Evolutionary conservation across 495 filamentous ascomycete species (phyloP), one percentile per base, ranked within the genome.

Genomic region (Gamarada debralockiae): DNA sequence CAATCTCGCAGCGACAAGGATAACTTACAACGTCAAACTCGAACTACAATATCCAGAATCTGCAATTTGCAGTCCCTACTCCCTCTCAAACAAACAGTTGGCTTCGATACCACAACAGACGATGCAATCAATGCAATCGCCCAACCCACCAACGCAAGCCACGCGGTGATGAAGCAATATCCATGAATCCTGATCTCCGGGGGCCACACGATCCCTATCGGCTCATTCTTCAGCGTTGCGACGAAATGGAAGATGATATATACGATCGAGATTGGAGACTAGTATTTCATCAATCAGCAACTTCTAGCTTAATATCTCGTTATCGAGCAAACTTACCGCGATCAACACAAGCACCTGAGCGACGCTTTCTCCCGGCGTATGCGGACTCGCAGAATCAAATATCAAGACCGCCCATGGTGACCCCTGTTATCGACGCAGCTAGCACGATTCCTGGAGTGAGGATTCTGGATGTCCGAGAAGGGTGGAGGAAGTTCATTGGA

Each of bases 71-170:
- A 62, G 15, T 34, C 38, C 14, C 20, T 6, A 14, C 50, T 31
- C 14, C 42, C 52, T 8, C 4, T 49, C 29, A 37, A 20, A 43
- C 52, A 55, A 12, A 39, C 27, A 10, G 37, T 36, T 10, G 47
- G 46, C 27, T 36, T 40, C 21, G 55, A 50, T 1, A 62, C 15
- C 8, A 51, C 39, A 7, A 53, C 52, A 12, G 7, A 34, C 2
- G 55, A 31, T 12, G 40, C 37, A 36, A 63, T 34, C 15, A 59
- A 50, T 27, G 44, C 22, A 2, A 49, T n/a, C 3, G 47, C 23
- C 60, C 56, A 63, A 10, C 38, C n/a, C 9, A 54, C 20, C 10
- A 63, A 22, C 8, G 27, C 17, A 8, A 63, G 18, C 17, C 56
- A 31, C 2, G 55, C 51, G 3, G 53, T 7, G n/a, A 59, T 51